Evolutionary conservation across 495 filamentous ascomycete species (phyloP), one percentile per base, ranked within the genome.

Genomic region (Penicillium pulvis): DNA sequence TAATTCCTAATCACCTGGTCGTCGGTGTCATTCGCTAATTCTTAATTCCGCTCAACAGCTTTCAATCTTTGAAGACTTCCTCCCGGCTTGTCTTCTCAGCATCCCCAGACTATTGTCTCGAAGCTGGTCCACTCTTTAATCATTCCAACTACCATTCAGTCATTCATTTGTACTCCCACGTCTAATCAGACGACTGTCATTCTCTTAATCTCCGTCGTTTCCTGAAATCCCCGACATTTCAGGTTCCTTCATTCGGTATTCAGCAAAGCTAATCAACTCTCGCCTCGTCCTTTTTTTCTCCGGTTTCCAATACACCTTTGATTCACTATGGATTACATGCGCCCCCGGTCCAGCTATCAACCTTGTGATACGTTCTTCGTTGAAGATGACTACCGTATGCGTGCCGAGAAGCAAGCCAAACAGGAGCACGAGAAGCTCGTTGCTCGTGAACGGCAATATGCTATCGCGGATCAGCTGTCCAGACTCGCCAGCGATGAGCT

Each of bases 401-500:
- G 73, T 36, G 75, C 73, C 24, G 65, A 70, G 28, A 67, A 60
- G 53, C 67, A 68, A 33, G 67, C 67, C 46, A 61, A 68, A 31
- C 49, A 88, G 67, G 90, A 92, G 68, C 85, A 90, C 62, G 80
- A 86, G 61, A 90, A 88, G 73, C 79, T 87, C 63, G 76, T 91
- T 63, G 86, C 87, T 47, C 84, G 87, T 65, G 84, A 92, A 71
- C 85, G 83, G 65, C 92, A 96, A 75, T 85, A 89, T 69, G 84
- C 84, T 62, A 88, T 98, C 62, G 92, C 90, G 56, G 89, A 92
- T 66, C 89, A 97, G 58, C 80, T 98, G 54, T 97, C 93, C 33
- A 85, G 83, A 58, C 71, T 89, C 58, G 89, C 91, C 30, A 84
- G 82, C 61, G 91, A 93, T 45, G 91, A 96, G 73, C 95, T 97